These are phyloP conservation scores for Epichloe elymi DNA, from an alignment of 2,329 filamentous ascomycete species.

Conservation along the genomic window DNA sequence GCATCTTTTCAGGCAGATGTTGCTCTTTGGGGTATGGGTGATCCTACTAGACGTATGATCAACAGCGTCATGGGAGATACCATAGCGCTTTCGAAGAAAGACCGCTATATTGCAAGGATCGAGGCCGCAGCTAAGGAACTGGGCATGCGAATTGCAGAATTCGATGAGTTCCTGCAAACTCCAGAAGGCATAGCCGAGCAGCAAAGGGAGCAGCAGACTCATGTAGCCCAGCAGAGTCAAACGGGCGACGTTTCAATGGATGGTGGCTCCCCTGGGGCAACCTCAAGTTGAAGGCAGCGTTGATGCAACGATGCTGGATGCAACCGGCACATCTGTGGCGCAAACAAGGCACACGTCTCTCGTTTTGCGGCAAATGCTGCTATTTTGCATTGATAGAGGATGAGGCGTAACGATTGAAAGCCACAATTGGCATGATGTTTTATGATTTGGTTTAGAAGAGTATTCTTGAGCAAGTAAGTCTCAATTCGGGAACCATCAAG, in stretches of 20 bases:
- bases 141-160: slow-evolving; percentile 37
- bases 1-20: slow-evolving; percentile 12
- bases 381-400: background rate
- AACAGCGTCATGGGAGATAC: slow-evolving; percentile 32
- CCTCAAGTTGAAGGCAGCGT: background rate
- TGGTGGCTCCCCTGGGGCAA: slow-evolving; percentile 3
- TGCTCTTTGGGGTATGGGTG: slow-evolving; percentile 20
- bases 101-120: slow-evolving; percentile 36
- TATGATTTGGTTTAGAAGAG: background rate
- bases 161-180: slow-evolving; percentile 28
- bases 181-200: slow-evolving; percentile 16
- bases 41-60: slow-evolving; percentile 12
- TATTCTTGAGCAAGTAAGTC: slow-evolving; percentile 1
- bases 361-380: background rate
- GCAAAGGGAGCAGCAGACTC: slow-evolving; percentile 9
- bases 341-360: background rate
- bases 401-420: background rate
- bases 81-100: slow-evolving; percentile 27
- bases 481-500: background rate
- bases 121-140: slow-evolving; percentile 42
- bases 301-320: background rate
- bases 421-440: background rate
- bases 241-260: slow-evolving; percentile 6
- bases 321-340: background rate
- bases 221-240: slow-evolving; percentile 11